These are phyloP conservation scores for Clonostachys solani DNA, from an alignment of 2,329 filamentous ascomycete species.

Conservation along the genomic window DNA sequence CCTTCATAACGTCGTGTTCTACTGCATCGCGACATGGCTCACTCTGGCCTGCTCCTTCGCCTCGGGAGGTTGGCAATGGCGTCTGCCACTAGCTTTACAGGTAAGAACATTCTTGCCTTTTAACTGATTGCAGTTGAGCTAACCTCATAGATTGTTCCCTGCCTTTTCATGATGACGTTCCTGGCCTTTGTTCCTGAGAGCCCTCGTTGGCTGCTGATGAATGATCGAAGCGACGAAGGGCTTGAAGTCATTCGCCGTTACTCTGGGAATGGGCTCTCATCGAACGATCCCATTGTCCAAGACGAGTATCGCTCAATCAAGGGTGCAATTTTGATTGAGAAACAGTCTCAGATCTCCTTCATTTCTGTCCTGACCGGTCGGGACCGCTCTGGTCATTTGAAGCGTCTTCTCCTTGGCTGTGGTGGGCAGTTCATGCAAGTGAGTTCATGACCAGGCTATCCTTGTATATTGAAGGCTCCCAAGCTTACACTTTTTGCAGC, in stretches of 20 bases:
- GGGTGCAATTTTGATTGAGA: background rate
- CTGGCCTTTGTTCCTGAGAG: constrained; percentile 1
- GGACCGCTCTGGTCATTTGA: background rate
- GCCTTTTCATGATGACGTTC: constrained; percentile 1
- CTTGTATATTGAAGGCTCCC: background rate
- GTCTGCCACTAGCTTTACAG: background rate
- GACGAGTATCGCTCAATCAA: background rate
- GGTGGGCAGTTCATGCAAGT: constrained; percentile 2
- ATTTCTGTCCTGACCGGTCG: background rate
- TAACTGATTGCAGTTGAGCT: background rate
- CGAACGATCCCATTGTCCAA: background rate
- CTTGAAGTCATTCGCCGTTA: constrained; percentile 1
- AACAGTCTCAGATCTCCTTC: background rate
- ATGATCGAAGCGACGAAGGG: background rate
- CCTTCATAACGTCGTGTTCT: constrained; percentile 1
- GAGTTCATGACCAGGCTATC: background rate
- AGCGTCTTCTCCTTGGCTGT: constrained; percentile 1
- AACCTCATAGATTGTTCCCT: background rate
- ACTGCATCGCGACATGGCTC: constrained; percentile 1
- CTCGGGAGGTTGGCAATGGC: constrained; percentile 1
- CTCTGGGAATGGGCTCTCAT: background rate
- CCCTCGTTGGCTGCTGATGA: background rate
- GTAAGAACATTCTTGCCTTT: background rate
- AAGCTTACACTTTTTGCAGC: background rate
- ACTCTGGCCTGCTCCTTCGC: constrained; percentile 1